A percentile compares a stretch with the other conserved stretches of the same genome.
Conservation (phyloP, 768 basidiomycete species). For the Phylloporus sp. region DNA sequence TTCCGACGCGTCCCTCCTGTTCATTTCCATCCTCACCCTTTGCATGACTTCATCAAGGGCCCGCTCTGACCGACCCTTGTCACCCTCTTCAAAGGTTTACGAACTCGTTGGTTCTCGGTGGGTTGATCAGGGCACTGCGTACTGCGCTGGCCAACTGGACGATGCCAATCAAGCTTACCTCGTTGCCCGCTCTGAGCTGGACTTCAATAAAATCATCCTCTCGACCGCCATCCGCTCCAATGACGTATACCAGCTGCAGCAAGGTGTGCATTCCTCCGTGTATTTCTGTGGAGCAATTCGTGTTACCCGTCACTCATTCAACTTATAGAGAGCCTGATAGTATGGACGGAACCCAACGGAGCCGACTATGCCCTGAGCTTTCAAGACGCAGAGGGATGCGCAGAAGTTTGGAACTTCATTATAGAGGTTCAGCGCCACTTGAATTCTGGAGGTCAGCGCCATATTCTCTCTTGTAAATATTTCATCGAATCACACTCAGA, state of each 20-base stretch:
- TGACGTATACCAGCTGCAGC: constrained; percentile 84
- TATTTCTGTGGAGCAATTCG: constrained; percentile 2
- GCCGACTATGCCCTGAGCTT: constrained; percentile 96
- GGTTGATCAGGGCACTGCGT: constrained; percentile 96
- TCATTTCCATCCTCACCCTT: constrained; percentile 21
- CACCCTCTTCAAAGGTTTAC: constrained; percentile 67
- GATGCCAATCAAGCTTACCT: constrained; percentile 75
- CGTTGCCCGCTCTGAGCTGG: constrained; percentile 77
- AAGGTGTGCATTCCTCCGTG: constrained; percentile 50
- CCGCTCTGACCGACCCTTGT: constrained; percentile 28
- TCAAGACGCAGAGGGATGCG: constrained; percentile 92
- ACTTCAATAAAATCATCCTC: constrained; percentile 68
- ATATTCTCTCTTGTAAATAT: constrained; percentile 9
- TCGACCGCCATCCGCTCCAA: constrained; percentile 76
- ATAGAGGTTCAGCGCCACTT: constrained; percentile 86
- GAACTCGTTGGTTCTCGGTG: constrained; percentile 87
- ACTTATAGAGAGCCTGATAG: constrained; percentile 86
- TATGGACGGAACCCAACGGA: constrained; percentile 96
- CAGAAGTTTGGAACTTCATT: constrained; percentile 98
- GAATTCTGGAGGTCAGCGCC: constrained; percentile 53
- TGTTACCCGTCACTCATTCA: constrained; percentile 10
- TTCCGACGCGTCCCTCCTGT: constrained; percentile 12
- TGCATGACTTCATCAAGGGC: constrained; percentile 32
- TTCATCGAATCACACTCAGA: constrained; percentile 29
- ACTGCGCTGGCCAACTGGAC: constrained; percentile 87